Base-by-base conservation (phyloP, 345 rosid genomes). In the Camelina neglecta region DNA sequence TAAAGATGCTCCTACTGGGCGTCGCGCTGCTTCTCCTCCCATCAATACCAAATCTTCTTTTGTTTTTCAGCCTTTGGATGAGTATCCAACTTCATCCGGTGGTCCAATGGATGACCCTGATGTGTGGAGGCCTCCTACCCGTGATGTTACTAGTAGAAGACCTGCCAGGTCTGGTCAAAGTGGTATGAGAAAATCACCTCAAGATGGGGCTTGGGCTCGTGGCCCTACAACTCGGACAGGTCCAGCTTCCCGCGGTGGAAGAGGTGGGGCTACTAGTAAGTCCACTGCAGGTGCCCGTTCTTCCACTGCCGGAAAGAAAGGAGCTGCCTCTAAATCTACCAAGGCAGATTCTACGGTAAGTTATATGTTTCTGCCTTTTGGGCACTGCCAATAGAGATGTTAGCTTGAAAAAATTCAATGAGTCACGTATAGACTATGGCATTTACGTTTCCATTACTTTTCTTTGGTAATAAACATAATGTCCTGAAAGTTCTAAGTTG, bases 51-150 rank as follows among this genome's bases (percentile, higher is more conserved):
- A 87, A 76, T 86, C 99, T 0, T 88, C 93, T 3, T 96, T 96
- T 82, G 92, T 93, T 53, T 96, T 96, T 77, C 99, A 96, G 83
- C 98, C 99, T 0, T 80, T 96, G 59, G 99, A 93, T 82, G 99
- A 96, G 86, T 96, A 93, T 79, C 97, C 94, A 1, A 86, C 95
- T 67, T 93, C 99, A 8, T 96, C 97, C 2, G 88, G 87, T 72
- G 88, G 83, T 75, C 82, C 94, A 6, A 81, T 93, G 81, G 98
- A 93, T 81, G 99, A 96, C 73, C 99, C 98, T 81, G 99, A 96
- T 89, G 98, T 96, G 33, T 96, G 99, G 99, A 84, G 97, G 86
- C 98, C 98, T n/a, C 99, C 96, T 6, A 93, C 94, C 38, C 87
- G 93, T 49, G 99, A 93, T 68, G 81, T 89, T 59, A 3, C 86